A percentile compares a stretch with the other conserved stretches of the same genome.
Conservation (phyloP, 352 stramenopile genomes). For the Pythium insidiosum region DNA sequence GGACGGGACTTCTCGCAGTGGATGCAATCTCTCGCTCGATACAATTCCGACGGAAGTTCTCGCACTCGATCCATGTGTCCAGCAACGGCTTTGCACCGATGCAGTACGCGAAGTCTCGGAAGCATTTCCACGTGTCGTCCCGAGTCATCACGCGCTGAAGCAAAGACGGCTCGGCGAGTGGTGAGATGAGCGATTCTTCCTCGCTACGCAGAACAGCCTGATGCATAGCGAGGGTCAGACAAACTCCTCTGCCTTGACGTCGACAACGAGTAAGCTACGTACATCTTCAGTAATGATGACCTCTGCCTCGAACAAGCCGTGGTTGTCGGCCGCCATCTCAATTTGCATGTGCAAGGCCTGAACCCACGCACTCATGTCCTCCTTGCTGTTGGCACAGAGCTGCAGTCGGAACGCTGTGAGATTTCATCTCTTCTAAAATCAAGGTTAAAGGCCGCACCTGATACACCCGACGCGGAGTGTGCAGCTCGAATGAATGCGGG, state of each 20-base stretch:
- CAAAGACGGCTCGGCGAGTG: conserved; percentile 41
- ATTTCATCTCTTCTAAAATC: neutral
- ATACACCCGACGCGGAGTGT: conserved; percentile 62
- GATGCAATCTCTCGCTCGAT: conserved; percentile 59
- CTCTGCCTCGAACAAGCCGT: conserved; percentile 70
- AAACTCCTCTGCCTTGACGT: too few species aligned
- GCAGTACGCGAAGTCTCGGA: conserved; percentile 69
- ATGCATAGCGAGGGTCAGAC: too few species aligned
- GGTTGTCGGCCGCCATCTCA: conserved; percentile 69
- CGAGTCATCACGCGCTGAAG: conserved; percentile 58
- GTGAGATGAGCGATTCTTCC: conserved; percentile 26
- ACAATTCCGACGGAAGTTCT: conserved; percentile 66
- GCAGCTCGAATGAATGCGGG: conserved; percentile 71
- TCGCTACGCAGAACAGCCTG: too few species aligned
- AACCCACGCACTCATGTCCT: conserved; percentile 78
- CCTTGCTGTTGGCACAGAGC: conserved; percentile 70
- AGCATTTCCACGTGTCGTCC: conserved; percentile 74
- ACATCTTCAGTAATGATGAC: conserved; percentile 84
- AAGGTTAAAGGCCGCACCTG: conserved; percentile 21
- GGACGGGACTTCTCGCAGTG: too few species aligned
- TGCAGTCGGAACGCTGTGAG: conserved; percentile 8
- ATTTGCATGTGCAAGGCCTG: conserved; percentile 77
- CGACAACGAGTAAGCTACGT: too few species aligned
- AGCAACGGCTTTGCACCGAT: conserved; percentile 53
- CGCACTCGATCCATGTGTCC: conserved; percentile 82